phyloP scores from a whole-genome alignment of 2,329 filamentous ascomycete genomes.

The Dactylellina leptospora region DNA sequence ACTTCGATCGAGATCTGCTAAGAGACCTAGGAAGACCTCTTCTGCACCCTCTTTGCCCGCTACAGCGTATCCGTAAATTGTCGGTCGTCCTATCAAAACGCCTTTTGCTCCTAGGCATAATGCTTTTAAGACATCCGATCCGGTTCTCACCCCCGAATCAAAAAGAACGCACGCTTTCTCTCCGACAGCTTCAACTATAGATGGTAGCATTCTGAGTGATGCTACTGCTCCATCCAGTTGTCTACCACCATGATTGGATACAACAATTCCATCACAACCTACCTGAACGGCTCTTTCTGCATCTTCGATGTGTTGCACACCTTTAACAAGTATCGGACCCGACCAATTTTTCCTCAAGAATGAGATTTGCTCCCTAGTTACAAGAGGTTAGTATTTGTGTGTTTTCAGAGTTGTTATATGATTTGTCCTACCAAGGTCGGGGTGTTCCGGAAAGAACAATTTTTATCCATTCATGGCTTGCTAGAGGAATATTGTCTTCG shows the following conservation, averaged over 20 bases:
- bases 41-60: conserved; percentile 1
- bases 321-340: conserved; percentile 61
- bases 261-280: conserved; percentile 61
- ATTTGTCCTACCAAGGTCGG: conserved; percentile 67
- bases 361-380: conserved; percentile 1
- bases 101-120: conserved; percentile 61
- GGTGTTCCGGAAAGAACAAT: conserved; percentile 66
- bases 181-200: conserved; percentile 49
- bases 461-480: conserved; percentile 66
- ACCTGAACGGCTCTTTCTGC: conserved; percentile 56
- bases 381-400: not conserved
- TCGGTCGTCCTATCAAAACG: conserved; percentile 61
- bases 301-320: conserved; percentile 61
- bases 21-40: conserved; percentile 1
- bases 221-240: conserved; percentile 61
- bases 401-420: not conserved
- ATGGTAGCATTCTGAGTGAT: conserved; percentile 58
- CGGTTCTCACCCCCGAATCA: conserved; percentile 61
- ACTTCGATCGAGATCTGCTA: conserved; percentile 12
- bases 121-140: conserved; percentile 61
- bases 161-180: conserved; percentile 59
- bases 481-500: conserved; percentile 64
- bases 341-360: conserved; percentile 68
- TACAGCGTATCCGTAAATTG: conserved; percentile 9
- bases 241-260: conserved; percentile 62